Base-by-base conservation (phyloP, 2,329 filamentous ascomycete species). In the Colletotrichum coccodes region DNA sequence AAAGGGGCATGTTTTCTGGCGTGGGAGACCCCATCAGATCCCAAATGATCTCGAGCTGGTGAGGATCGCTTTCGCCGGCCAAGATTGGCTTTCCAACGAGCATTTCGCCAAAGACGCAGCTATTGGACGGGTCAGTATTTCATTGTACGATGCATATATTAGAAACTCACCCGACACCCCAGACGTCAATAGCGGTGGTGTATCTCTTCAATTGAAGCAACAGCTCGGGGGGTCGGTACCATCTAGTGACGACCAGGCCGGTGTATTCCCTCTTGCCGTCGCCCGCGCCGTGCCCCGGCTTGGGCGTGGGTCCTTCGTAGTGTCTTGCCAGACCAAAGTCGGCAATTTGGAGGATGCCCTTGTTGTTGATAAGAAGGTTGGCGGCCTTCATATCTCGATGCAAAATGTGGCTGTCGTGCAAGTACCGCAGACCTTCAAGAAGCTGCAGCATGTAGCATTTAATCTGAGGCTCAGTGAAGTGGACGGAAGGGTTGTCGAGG, bases 341-440 rank as follows among this genome's bases (percentile, higher is more conserved):
- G 47, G 94, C 96, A 80, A 99, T 98, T 79, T 98, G 95, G 12
- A 99, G 87, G 64, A 97, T 91, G 26, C 96, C 96, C 63, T 90
- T 87, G 80, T 99, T 98, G 82, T 93, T 97, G 81, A 99, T 99
- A 68, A 99, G 89, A 36, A 99, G 87, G 78, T 99, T 99, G 76
- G 96, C 96, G 2, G 96, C 96, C 83, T 99, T 99, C 95, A 99
- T 98, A 76, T 99, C 96, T 77, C 96, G 91, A 79, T 99, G 96
- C 28, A 99, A 84, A 72, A 99, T 98, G 75, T 92, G 88, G 76
- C 88, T 94, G 71, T 94, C 93, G 83, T 99, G 96, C 49, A 99
- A 86, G 80, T 98, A 99, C 71, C 90, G 89, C 42, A 98, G 85
- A 3, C 96, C 96, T 76, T 97, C 92, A 58, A 99, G 88, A 34